These are phyloP conservation scores for Alternaria triticimaculans DNA, from an alignment of 2,329 filamentous ascomycete genomes.

Conservation along the genomic window DNA sequence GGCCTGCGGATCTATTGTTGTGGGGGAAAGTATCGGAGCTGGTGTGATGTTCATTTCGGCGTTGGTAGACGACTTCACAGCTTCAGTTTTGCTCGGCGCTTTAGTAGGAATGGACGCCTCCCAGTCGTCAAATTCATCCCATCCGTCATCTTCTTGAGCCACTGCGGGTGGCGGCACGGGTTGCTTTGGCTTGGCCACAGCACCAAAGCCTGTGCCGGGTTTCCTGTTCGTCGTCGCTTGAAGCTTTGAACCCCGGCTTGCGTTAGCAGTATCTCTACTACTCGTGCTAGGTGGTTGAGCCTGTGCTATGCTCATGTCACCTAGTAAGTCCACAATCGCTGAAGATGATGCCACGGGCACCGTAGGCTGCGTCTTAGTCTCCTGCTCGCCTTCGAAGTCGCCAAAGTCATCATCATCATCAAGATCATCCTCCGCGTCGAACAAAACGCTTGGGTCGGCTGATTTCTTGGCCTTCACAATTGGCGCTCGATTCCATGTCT, in stretches of 20 bases:
- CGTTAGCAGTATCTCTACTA: background rate
- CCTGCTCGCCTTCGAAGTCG: slow-evolving; percentile 40
- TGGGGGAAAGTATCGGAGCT: slow-evolving; percentile 31
- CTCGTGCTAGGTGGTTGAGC: slow-evolving; percentile 11
- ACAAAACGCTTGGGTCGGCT: slow-evolving; percentile 48
- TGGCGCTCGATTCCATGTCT: slow-evolving; percentile 34
- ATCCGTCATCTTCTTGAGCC: slow-evolving; percentile 43
- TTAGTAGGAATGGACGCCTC: slow-evolving; percentile 41
- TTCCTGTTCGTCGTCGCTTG: slow-evolving; percentile 14
- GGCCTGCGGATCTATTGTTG: slow-evolving; percentile 28
- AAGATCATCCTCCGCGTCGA: slow-evolving; percentile 48
- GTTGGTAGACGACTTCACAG: background rate
- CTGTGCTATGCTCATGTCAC: slow-evolving; percentile 34
- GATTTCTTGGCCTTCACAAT: slow-evolving; percentile 42
- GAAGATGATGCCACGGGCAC: slow-evolving; percentile 15
- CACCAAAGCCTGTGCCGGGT: slow-evolving; percentile 20
- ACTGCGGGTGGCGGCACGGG: background rate
- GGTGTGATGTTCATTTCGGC: slow-evolving; percentile 4
- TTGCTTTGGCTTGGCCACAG: slow-evolving; percentile 13
- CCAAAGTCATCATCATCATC: slow-evolving; percentile 49
- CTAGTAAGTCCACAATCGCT: slow-evolving; percentile 36
- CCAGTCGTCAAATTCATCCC: slow-evolving; percentile 57
- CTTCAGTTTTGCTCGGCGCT: slow-evolving; percentile 6
- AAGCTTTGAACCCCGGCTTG: background rate
- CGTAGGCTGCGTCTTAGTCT: background rate